Conservation (phyloP, 768 basidiomycete genomes). For the Candolleomyces aberdarensis region DNA sequence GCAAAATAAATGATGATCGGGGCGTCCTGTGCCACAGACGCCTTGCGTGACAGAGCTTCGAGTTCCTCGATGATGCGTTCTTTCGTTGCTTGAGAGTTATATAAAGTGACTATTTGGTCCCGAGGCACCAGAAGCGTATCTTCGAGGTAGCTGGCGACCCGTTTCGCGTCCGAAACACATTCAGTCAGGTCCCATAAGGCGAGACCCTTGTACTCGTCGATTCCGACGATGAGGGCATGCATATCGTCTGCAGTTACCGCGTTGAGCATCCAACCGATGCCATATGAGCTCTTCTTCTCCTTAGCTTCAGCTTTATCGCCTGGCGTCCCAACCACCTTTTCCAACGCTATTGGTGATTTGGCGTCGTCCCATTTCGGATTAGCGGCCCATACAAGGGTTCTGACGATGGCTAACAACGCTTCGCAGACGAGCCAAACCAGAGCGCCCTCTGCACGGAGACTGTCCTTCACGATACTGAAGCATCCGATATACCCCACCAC, state of each 20-base stretch:
- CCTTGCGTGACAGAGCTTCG: not conserved
- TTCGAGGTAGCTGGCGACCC: not conserved
- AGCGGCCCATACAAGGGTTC: not conserved
- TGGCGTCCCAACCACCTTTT: not conserved
- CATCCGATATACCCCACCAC: constrained; percentile 5
- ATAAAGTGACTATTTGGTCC: not conserved
- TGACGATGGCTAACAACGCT: not conserved
- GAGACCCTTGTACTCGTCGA: not conserved
- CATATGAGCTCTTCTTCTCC: not conserved
- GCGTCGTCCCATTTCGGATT: not conserved
- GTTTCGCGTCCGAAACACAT: not conserved
- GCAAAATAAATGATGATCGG: not conserved
- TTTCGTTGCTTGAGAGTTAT: not conserved
- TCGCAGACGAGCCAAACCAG: not conserved
- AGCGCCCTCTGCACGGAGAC: not conserved
- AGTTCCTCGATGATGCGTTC: not conserved
- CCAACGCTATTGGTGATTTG: not conserved
- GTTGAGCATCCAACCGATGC: not conserved
- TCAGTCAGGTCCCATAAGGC: not conserved
- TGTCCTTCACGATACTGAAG: constrained; percentile 2
- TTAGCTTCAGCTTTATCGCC: not conserved
- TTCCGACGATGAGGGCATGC: not conserved
- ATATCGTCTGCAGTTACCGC: not conserved
- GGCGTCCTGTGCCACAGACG: not conserved
- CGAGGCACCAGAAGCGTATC: not conserved